Percentiles rank a stretch among this genome's conserved stretches.
Evolutionary conservation across 106 monocot genomes (phyloP).

Genomic region (Ottelia alismoides): DNA sequence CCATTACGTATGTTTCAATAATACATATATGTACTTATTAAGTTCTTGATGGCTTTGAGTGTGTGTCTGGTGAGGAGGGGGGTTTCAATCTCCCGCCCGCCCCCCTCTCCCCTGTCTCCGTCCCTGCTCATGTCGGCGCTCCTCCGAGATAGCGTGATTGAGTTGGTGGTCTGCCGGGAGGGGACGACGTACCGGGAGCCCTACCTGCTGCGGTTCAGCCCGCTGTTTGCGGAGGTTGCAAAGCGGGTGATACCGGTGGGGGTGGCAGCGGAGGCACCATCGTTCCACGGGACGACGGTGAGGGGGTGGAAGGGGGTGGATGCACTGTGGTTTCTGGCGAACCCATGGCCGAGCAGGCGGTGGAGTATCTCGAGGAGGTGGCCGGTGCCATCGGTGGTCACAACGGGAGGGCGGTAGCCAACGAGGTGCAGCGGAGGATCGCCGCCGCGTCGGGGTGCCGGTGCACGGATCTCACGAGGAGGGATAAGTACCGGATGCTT

Average conservation of each 20-base stretch:
- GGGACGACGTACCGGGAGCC: constrained; percentile 2
- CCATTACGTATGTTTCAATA: no score
- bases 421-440: constrained; percentile 23
- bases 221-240: constrained; percentile 6
- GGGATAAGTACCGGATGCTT: constrained; percentile 68
- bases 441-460: constrained; percentile 38
- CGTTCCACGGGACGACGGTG: constrained; percentile 12
- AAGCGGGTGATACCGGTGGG: constrained; percentile 3
- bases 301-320: constrained; percentile 12
- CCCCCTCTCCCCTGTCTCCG: background rate
- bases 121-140: background rate
- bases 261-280: background rate
- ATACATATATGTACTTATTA: no score
- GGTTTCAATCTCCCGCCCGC: no score
- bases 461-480: constrained; percentile 51
- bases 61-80: no score
- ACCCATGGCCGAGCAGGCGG: background rate
- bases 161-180: background rate
- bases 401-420: background rate
- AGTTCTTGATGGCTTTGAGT: no score
- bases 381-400: background rate
- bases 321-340: background rate
- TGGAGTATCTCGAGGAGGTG: background rate
- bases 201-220: constrained; percentile 3
- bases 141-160: background rate